These are phyloP conservation scores for Paramecium sexaurelia DNA, from an alignment of 73 alveolate genomes.

Conservation along the genomic window DNA sequence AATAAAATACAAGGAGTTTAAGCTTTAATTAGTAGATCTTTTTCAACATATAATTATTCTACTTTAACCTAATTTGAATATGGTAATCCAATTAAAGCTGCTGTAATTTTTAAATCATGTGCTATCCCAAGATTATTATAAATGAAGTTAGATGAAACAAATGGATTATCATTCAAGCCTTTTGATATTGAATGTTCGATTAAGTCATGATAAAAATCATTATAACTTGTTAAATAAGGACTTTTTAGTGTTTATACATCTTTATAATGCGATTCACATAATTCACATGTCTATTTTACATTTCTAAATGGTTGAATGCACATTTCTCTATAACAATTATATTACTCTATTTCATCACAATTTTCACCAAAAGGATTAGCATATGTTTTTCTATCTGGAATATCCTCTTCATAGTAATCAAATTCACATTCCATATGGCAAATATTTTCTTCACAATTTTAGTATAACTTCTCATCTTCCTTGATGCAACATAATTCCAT, in stretches of 20 bases:
- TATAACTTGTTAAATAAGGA: background rate
- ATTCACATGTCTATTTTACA: constrained; percentile 82
- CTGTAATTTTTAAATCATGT: background rate
- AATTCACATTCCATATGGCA: background rate
- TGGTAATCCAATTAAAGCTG: background rate
- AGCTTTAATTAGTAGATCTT: background rate
- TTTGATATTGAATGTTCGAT: constrained; percentile 75
- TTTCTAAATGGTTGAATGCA: constrained; percentile 64
- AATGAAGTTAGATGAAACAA: constrained; percentile 77
- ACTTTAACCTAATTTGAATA: background rate
- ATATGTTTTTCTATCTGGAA: background rate
- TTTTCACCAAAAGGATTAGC: background rate
- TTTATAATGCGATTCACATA: constrained; percentile 86
- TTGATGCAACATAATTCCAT: background rate
- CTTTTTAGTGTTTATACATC: background rate
- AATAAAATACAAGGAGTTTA: background rate
- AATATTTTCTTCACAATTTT: background rate
- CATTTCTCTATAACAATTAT: background rate
- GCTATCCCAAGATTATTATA: constrained; percentile 23
- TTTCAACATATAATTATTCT: background rate
- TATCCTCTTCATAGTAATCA: background rate
- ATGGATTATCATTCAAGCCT: constrained; percentile 59
- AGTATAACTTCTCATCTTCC: background rate
- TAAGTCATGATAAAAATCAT: constrained; percentile 82
- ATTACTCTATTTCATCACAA: background rate